Conservation (phyloP, 2,329 filamentous ascomycete genomes). For the Helotiales sp. region DNA sequence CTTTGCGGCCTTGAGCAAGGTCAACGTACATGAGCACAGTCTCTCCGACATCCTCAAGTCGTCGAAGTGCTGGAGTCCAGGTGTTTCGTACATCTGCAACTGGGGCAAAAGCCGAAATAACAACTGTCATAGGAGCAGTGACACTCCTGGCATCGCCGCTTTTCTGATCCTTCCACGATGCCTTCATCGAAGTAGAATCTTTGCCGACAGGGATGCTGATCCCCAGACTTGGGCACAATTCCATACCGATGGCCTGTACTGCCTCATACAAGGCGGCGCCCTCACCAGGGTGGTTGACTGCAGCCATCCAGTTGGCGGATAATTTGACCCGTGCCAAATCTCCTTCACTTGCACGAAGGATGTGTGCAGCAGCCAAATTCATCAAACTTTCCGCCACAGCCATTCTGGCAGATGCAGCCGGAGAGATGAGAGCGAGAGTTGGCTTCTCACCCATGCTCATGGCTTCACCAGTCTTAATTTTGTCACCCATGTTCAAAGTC, state of each 20-base stretch:
- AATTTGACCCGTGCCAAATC: constrained; percentile 80
- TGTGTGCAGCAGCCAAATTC: constrained; percentile 84
- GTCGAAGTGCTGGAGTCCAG: constrained; percentile 89
- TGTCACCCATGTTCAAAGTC: constrained; percentile 69
- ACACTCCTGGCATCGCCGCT: constrained; percentile 77
- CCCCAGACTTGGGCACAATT: constrained; percentile 87
- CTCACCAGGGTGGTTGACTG: constrained; percentile 91
- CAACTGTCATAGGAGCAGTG: constrained; percentile 86
- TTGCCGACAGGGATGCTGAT: constrained; percentile 96
- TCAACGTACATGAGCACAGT: constrained; percentile 90
- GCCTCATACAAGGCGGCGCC: constrained; percentile 92
- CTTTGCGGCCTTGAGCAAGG: constrained; percentile 78
- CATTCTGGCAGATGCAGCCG: constrained; percentile 92
- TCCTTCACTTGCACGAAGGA: constrained; percentile 44
- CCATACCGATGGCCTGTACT: constrained; percentile 89
- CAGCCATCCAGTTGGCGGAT: constrained; percentile 99
- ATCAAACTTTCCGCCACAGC: constrained; percentile 91
- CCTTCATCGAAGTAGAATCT: constrained; percentile 99
- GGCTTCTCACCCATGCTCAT: constrained; percentile 98
- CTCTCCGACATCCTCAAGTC: constrained; percentile 86
- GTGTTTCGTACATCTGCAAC: constrained; percentile 83
- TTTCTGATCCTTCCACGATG: constrained; percentile 81
- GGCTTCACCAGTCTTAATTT: constrained; percentile 83
- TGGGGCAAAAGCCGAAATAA: constrained; percentile 88
- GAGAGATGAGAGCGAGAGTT: constrained; percentile 84